Base-by-base conservation (phyloP, 179 eudicot genomes). In the Actinidia chinensis region DNA sequence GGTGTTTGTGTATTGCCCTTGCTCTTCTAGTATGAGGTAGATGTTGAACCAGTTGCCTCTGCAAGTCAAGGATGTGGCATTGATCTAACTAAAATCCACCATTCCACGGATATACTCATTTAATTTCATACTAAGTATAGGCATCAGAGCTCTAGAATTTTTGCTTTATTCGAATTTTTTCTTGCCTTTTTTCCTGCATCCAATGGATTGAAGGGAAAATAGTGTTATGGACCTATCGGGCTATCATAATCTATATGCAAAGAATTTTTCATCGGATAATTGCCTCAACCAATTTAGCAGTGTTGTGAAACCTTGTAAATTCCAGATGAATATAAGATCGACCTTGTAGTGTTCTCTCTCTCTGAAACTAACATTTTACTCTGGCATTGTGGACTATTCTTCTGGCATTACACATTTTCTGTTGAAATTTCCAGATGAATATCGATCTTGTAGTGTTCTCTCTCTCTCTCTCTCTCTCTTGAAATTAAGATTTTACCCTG, bases 1-100 rank as follows among this genome's bases (percentile, higher is more conserved):
- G 33, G 68, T 42, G 56, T 56, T 40, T 56, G 48, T 73, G 61
- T 36, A n/a, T 7, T 47, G 46, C 67, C 68, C 74, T 66, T 74
- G 60, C 68, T 67, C 56, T 79, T 43, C 36, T 14, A 28, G 33
- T 20, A 20, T 66, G 59, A 50, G 13, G 25, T 48, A 44, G 43
- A 28, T 46, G 73, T 47, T 65, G 61, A 52, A 33, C 46, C 9
- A 33, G 61, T 36, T 54, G 44, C 42, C 52, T 36, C 40, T 60
- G 68, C 40, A 59, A 51, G 61, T 40, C 46, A 52, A 18, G 52
- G 71, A 67, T 12, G 50, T n/a, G 50, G n/a, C 28, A 43, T 43
- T 43, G 50, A 4, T 68, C 18, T 7, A 68, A 18, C 52, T 52
- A 28, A 33, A 25, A 14, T 72, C 61, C 61, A 25, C 44, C 73